Base-by-base conservation (phyloP, 1,284 basidiomycete genomes). In the Abortiporus biennis region DNA sequence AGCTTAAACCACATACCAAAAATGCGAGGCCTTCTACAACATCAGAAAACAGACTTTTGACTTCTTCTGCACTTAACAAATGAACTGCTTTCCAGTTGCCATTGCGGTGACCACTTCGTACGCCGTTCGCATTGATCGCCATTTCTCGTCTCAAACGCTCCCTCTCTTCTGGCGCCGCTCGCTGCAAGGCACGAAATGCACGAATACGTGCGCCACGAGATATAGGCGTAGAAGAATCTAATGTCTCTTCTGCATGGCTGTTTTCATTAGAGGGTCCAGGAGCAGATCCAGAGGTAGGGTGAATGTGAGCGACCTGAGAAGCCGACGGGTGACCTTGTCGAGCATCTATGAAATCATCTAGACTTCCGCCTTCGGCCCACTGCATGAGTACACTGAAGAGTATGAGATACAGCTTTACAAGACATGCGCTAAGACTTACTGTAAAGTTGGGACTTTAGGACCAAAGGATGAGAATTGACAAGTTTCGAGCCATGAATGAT, bases 401-500 rank as follows among this genome's bases (percentile, higher is more conserved):
- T n/a, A 40, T 11, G 5, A 25, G 9, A 27, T 27, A 29, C 23
- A 6, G 17, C 37, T 15, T 33, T n/a, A 17, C 3, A 19, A 30
- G 12, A 37, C 5, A 17, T 19, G 17, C 3, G n/a, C 20, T 35
- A 20, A 24, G 21, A 58, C 67, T 43, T 37, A 86, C 85, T 91
- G 85, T 17, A 93, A 64, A 1, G 91, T 86, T 3, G 87, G 87
- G 13, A 94, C 78, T 48, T 79, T 77, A 0, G 88, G 87, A 0
- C 89, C 90, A 56, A 93, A 92, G 0, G 79, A 67, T 1, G 90
- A 92, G 64, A 94, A 94, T 46, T 83, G 82, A 38, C 74, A 77
- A 0, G 75, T 72, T 59, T 97, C 93, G 15, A 97, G 77, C 93
- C 93, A 97, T 0, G 92, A 82, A 54, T 96, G 93, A 61, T 96